Evolutionary conservation across 2,329 filamentous ascomycete species (phyloP).

Genomic region (Scedosporium dehoogii): DNA sequence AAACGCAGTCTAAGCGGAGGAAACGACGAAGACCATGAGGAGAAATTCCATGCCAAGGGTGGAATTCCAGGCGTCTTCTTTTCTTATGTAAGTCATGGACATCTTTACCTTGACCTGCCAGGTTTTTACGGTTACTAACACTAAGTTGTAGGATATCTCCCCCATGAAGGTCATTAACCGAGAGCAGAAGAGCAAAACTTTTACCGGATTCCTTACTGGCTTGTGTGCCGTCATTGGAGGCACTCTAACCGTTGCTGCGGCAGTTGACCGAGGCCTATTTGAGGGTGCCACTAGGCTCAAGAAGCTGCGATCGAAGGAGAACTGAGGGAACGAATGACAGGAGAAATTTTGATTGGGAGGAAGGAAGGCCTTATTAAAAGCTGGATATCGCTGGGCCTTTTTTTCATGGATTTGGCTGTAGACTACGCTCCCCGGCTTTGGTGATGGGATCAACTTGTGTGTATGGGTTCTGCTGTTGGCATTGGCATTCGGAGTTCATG

Average conservation of each 20-base stretch:
- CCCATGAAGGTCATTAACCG: slow-evolving; percentile 99
- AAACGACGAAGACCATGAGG: slow-evolving; percentile 75
- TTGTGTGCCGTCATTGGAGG: slow-evolving; percentile 92
- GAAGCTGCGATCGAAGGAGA: slow-evolving; percentile 66
- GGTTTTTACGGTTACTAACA: slow-evolving; percentile 13
- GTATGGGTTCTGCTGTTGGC: neutral
- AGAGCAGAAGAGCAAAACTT: slow-evolving; percentile 79
- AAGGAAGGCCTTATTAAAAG: neutral
- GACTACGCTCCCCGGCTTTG: neutral
- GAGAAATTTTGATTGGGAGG: neutral
- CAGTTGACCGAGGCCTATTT: slow-evolving; percentile 82
- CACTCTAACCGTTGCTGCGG: slow-evolving; percentile 89
- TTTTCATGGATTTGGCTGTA: neutral
- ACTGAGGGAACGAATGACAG: slow-evolving; percentile 23
- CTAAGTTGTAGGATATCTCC: slow-evolving; percentile 67
- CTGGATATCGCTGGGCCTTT: neutral
- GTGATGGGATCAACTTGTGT: neutral
- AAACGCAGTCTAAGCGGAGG: slow-evolving; percentile 81
- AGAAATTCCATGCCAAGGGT: slow-evolving; percentile 78
- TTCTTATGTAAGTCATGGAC: slow-evolving; percentile 64
- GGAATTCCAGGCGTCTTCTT: slow-evolving; percentile 98
- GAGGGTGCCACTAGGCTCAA: slow-evolving; percentile 77
- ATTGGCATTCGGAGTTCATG: slow-evolving; percentile 6
- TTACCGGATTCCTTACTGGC: slow-evolving; percentile 85
- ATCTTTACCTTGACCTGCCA: neutral